A percentile compares a stretch with the other conserved stretches of the same genome.
These are phyloP conservation scores for Arthromyces matolae DNA, from an alignment of 768 basidiomycete genomes.

Conservation along the genomic window DNA sequence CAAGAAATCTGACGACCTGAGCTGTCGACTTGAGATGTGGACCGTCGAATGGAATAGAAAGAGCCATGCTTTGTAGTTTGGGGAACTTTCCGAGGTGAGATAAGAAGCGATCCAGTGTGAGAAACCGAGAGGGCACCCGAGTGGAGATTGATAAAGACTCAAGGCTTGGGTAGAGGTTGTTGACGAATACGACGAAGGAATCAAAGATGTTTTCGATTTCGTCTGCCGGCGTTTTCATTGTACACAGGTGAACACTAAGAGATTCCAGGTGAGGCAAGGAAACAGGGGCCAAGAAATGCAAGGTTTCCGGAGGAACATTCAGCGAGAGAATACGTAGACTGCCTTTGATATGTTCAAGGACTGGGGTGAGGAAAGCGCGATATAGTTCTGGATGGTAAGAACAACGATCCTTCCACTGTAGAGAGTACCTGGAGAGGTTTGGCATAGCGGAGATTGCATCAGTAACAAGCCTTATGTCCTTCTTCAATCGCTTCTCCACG, in stretches of 20 bases:
- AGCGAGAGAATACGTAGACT: slow-evolving; percentile 33
- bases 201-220: slow-evolving; percentile 36
- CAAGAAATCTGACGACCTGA: slow-evolving; percentile 32
- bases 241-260: slow-evolving; percentile 34
- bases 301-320: slow-evolving; percentile 35
- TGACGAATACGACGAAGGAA: slow-evolving; percentile 41
- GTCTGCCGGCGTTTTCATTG: slow-evolving; percentile 21
- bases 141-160: slow-evolving; percentile 34
- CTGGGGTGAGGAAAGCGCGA: slow-evolving; percentile 32
- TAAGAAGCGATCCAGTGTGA: slow-evolving; percentile 39
- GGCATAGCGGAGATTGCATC: slow-evolving; percentile 30
- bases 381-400: slow-evolving; percentile 35
- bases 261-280: slow-evolving; percentile 31
- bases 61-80: slow-evolving; percentile 31
- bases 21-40: slow-evolving; percentile 33
- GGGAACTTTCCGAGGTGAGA: slow-evolving; percentile 35
- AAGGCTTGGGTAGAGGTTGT: slow-evolving; percentile 38
- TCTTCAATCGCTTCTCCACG: slow-evolving; percentile 31
- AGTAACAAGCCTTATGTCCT: slow-evolving; percentile 32
- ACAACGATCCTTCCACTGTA: slow-evolving; percentile 36
- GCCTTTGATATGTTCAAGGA: slow-evolving; percentile 29
- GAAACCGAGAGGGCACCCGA: slow-evolving; percentile 31
- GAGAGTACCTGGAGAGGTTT: slow-evolving; percentile 32
- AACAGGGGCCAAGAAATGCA: slow-evolving; percentile 30
- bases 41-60: slow-evolving; percentile 46